These are phyloP conservation scores for Suillus ampliporus DNA, from an alignment of 768 basidiomycete genomes.

Conservation along the genomic window DNA sequence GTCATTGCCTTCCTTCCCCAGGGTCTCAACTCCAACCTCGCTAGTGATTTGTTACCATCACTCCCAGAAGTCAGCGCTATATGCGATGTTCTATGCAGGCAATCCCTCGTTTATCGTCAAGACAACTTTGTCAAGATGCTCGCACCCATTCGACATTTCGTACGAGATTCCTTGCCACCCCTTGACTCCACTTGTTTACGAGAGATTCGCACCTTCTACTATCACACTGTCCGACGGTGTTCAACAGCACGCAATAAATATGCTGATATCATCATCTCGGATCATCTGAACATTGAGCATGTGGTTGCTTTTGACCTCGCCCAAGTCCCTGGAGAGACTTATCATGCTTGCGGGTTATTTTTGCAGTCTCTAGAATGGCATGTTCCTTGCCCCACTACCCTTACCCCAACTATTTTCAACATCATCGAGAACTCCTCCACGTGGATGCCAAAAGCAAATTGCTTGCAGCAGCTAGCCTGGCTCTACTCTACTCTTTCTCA, in stretches of 20 bases:
- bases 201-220: background rate
- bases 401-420: background rate
- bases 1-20: slow-evolving; percentile 9
- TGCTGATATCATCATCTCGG: background rate
- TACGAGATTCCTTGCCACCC: background rate
- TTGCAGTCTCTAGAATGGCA: background rate
- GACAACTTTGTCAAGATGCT: background rate
- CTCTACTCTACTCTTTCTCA: background rate
- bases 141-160: slow-evolving; percentile 3
- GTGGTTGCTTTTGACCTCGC: background rate
- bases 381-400: background rate
- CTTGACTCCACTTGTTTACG: background rate
- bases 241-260: background rate
- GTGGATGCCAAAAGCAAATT: background rate
- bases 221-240: background rate
- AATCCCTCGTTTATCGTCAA: slow-evolving; percentile 3
- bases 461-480: background rate
- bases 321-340: background rate
- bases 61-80: background rate
- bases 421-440: background rate
- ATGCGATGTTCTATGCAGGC: background rate
- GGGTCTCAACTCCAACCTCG: background rate
- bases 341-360: background rate
- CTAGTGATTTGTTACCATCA: background rate
- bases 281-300: background rate